These are phyloP conservation scores for Physcia stellaris DNA, from an alignment of 495 filamentous ascomycete species.

Conservation along the genomic window DNA sequence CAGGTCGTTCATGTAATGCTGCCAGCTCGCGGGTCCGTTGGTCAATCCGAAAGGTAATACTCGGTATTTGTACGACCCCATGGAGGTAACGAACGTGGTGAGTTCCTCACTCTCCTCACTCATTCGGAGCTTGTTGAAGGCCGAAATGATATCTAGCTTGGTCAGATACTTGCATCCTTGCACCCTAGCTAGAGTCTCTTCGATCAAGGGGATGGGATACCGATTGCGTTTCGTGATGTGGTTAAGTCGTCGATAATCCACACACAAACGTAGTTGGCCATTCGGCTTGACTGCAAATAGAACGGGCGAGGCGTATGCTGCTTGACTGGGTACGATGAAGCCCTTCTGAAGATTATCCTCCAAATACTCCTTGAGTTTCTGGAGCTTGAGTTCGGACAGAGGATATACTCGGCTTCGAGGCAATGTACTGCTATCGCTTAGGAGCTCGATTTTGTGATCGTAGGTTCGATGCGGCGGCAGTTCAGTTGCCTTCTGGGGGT, in stretches of 20 bases:
- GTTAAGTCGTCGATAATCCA: too few species aligned
- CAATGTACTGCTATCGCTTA: neutral
- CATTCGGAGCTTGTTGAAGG: slow-evolving; percentile 26
- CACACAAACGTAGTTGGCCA: too few species aligned
- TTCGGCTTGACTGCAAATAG: too few species aligned
- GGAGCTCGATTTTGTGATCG: slow-evolving; percentile 8
- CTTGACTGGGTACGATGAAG: slow-evolving; percentile 12
- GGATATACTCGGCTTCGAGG: slow-evolving; percentile 14
- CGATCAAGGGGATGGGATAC: slow-evolving; percentile 29
- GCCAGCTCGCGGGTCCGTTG: too few species aligned
- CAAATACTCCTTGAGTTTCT: too few species aligned
- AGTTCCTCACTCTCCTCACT: slow-evolving; percentile 15
- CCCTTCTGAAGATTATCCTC: slow-evolving; percentile 12
- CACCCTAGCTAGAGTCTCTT: slow-evolving; percentile 26
- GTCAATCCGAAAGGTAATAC: slow-evolving; percentile 24
- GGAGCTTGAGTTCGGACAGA: slow-evolving; percentile 16
- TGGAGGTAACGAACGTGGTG: slow-evolving; percentile 20
- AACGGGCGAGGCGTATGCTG: slow-evolving; percentile 17
- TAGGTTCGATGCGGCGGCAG: slow-evolving; percentile 1
- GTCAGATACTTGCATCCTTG: slow-evolving; percentile 21
- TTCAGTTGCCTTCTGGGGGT: neutral
- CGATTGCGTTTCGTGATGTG: too few species aligned
- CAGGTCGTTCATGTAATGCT: too few species aligned
- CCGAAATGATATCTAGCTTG: slow-evolving; percentile 30
- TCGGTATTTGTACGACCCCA: slow-evolving; percentile 18